Evolutionary conservation across 73 alveolate genomes (phyloP).

Genomic region (Tetrahymena malaccensis): DNA sequence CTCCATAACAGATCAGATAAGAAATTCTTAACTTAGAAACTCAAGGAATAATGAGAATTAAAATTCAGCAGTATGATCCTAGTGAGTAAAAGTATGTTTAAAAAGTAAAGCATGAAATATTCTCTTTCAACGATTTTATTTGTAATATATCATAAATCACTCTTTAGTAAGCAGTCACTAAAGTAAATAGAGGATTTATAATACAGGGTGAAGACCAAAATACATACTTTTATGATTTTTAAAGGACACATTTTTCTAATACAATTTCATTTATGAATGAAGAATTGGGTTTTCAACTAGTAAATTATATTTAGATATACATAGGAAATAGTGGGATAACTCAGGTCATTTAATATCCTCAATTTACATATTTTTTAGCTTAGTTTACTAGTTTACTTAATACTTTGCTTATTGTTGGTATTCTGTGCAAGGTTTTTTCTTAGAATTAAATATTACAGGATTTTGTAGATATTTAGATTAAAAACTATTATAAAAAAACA

Average conservation of each 20-base stretch:
- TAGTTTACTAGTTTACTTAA: not conserved
- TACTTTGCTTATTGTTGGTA: not conserved
- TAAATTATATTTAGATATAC: too few relatives aligned
- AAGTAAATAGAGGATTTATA: not conserved
- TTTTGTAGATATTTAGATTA: not conserved
- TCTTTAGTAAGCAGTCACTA: not conserved
- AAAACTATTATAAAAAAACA: not conserved
- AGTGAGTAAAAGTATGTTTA: too few relatives aligned
- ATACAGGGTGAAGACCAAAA: too few relatives aligned
- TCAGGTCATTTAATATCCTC: not conserved
- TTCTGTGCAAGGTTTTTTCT: not conserved
- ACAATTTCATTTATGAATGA: not conserved
- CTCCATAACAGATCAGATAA: not conserved
- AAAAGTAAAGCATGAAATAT: not conserved
- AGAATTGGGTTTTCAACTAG: not conserved
- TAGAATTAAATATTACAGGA: not conserved
- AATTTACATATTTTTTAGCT: not conserved
- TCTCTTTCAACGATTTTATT: not conserved
- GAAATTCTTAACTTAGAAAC: not conserved
- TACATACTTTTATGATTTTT: not conserved
- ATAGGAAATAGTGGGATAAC: not conserved
- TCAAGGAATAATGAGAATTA: not conserved
- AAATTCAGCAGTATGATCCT: not conserved
- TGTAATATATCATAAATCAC: not conserved
- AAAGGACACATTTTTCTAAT: not conserved